A percentile compares a stretch with the other conserved stretches of the same genome.
Conservation (phyloP, 129 eudicot species). For the Artemisia annua region DNA sequence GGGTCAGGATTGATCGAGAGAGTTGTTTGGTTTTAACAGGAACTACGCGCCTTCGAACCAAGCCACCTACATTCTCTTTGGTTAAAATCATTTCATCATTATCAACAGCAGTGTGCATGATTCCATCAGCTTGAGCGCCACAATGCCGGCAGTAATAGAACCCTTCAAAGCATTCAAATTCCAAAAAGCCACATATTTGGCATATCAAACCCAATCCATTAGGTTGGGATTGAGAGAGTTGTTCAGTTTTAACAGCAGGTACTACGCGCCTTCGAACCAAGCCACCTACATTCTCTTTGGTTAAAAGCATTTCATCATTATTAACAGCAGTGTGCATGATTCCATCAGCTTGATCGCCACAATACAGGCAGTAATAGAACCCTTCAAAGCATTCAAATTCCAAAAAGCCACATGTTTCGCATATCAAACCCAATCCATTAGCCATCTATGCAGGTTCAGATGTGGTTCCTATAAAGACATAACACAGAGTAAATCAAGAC, state of each 20-base stretch:
- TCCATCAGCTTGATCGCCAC: slow-evolving; percentile 58
- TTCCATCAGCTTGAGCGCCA: slow-evolving; percentile 52
- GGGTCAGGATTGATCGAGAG: slow-evolving; percentile 46
- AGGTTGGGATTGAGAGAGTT: not conserved
- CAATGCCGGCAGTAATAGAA: slow-evolving; percentile 61
- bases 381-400: slow-evolving; percentile 59
- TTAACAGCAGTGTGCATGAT: slow-evolving; percentile 50
- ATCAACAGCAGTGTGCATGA: slow-evolving; percentile 52
- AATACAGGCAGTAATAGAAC: slow-evolving; percentile 54
- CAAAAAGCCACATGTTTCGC: slow-evolving; percentile 53
- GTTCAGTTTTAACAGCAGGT: slow-evolving; percentile 20
- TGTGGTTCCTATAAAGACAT: too few relatives aligned
- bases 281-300: slow-evolving; percentile 25
- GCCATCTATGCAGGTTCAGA: slow-evolving; percentile 24
- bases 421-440: slow-evolving; percentile 27
- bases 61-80: slow-evolving; percentile 22
- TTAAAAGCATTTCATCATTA: slow-evolving; percentile 42
- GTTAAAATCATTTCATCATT: slow-evolving; percentile 40
- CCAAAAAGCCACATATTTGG: slow-evolving; percentile 51
- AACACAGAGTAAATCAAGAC: too few relatives aligned
- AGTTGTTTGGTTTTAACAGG: slow-evolving; percentile 32
- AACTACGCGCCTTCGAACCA: slow-evolving; percentile 29
- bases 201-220: slow-evolving; percentile 36
- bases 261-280: slow-evolving; percentile 31
- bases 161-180: slow-evolving; percentile 52